These are phyloP conservation scores for Nidularia sp. DNA, from an alignment of 768 basidiomycete genomes.

Conservation along the genomic window DNA sequence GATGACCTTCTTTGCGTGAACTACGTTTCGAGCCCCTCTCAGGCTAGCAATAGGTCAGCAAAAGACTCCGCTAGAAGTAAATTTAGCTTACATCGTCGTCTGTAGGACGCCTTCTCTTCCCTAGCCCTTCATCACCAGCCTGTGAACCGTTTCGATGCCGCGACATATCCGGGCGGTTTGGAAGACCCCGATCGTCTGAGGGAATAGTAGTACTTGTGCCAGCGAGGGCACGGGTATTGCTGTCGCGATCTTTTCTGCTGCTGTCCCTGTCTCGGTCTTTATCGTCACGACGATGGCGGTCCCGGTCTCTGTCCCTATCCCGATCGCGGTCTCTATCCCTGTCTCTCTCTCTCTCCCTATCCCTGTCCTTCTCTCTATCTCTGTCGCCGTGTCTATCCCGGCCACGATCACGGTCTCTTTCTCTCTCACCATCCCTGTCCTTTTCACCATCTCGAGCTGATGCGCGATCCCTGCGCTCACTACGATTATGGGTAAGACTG, in stretches of 20 bases:
- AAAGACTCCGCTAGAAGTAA: conserved; percentile 1
- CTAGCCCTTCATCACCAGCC: conserved; percentile 58
- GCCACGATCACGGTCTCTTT: conserved; percentile 41
- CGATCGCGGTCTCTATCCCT: conserved; percentile 40
- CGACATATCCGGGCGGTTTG: conserved; percentile 54
- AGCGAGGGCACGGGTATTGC: conserved; percentile 26
- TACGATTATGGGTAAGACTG: conserved; percentile 48
- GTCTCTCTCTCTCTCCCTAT: conserved; percentile 56
- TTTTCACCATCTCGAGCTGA: conserved; percentile 35
- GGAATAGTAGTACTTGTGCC: conserved; percentile 9
- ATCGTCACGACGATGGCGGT: conserved; percentile 22
- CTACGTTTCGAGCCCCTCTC: conserved; percentile 79
- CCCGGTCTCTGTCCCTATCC: conserved; percentile 40
- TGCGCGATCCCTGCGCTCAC: conserved; percentile 43
- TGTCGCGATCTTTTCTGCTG: not conserved
- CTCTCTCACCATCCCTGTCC: conserved; percentile 31
- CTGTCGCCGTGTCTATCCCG: conserved; percentile 44
- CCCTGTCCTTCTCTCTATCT: conserved; percentile 49
- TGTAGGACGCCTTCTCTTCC: conserved; percentile 63
- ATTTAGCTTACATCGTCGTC: conserved; percentile 68
- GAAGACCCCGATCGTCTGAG: conserved; percentile 51
- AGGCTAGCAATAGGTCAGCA: conserved; percentile 33
- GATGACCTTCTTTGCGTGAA: conserved; percentile 72
- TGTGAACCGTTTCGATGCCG: conserved; percentile 45
- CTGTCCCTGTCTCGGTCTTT: conserved; percentile 40